Evolutionary conservation across 352 stramenopile genomes (phyloP).

Genomic region (Globisporangium recalcitrans): DNA sequence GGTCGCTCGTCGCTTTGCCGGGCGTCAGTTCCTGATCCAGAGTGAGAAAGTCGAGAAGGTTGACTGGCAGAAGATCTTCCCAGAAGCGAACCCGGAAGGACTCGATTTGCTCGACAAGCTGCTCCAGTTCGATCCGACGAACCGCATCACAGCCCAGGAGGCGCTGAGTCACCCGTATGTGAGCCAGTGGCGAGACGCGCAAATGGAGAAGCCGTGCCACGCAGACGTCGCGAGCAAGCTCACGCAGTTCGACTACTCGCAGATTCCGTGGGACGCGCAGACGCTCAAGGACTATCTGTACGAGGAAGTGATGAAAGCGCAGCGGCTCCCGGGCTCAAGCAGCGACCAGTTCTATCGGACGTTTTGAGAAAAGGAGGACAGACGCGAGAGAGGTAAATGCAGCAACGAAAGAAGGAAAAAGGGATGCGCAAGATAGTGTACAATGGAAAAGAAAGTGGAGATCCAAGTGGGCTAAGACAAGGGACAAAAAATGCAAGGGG

Average conservation of each 20-base stretch:
- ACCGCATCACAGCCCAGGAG: constrained; percentile 81
- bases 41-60: constrained; percentile 66
- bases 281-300: constrained; percentile 77
- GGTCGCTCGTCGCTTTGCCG: constrained; percentile 72
- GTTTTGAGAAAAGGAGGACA: not conserved
- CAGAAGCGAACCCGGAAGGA: constrained; percentile 78
- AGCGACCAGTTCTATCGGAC: constrained; percentile 3
- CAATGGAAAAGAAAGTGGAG: not conserved
- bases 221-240: constrained; percentile 47
- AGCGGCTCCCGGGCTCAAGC: constrained; percentile 15
- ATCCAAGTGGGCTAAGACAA: not conserved
- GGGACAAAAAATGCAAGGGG: not conserved
- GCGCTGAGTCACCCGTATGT: constrained; percentile 89
- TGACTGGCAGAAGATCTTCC: constrained; percentile 73
- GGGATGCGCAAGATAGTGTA: not conserved
- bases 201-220: constrained; percentile 52
- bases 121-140: constrained; percentile 83
- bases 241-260: constrained; percentile 70
- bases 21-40: constrained; percentile 75
- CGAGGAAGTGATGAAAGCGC: constrained; percentile 77
- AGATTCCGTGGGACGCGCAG: constrained; percentile 63
- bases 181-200: constrained; percentile 67
- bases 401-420: not conserved
- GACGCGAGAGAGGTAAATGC: not conserved
- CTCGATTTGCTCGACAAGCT: constrained; percentile 84